phyloP scores from a whole-genome alignment of 768 basidiomycete genomes.

The Cyclocybe cylindracea region DNA sequence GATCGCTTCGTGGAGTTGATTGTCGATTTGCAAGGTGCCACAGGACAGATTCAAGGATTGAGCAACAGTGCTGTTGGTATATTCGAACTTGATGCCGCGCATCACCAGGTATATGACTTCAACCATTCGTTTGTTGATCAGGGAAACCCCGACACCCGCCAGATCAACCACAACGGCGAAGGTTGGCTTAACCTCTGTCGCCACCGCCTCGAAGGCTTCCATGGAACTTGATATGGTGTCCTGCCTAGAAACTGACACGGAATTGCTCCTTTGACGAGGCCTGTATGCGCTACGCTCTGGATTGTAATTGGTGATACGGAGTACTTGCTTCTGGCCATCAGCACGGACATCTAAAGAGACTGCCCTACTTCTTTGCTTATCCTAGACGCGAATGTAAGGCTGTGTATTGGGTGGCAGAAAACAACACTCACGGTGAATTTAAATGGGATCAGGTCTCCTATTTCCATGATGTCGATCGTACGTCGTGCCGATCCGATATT shows the following conservation, averaged over 20 bases:
- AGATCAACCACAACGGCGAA: conserved; percentile 74
- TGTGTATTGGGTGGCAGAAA: background rate
- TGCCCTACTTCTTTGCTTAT: conserved; percentile 54
- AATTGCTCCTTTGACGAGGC: conserved; percentile 55
- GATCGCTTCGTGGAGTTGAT: conserved; percentile 94
- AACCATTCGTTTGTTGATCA: conserved; percentile 83
- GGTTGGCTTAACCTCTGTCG: conserved; percentile 68
- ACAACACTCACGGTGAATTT: conserved; percentile 65
- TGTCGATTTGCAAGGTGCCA: conserved; percentile 93
- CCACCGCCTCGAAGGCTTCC: conserved; percentile 84
- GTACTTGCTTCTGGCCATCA: conserved; percentile 79
- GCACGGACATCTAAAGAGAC: conserved; percentile 94
- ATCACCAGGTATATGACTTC: conserved; percentile 91
- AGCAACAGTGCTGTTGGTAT: conserved; percentile 74
- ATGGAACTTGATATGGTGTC: conserved; percentile 70
- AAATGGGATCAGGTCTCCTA: conserved; percentile 89
- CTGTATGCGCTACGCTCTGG: conserved; percentile 88
- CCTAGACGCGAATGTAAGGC: conserved; percentile 29
- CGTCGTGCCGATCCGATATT: conserved; percentile 61
- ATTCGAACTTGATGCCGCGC: conserved; percentile 80
- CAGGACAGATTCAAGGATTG: conserved; percentile 81
- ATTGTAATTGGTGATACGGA: conserved; percentile 86
- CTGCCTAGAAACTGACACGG: conserved; percentile 53
- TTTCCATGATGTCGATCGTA: conserved; percentile 90
- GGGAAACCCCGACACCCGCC: conserved; percentile 89